Evolutionary conservation across 164 flowering plant species (phyloP).

Genomic region (Platanus orientalis): DNA sequence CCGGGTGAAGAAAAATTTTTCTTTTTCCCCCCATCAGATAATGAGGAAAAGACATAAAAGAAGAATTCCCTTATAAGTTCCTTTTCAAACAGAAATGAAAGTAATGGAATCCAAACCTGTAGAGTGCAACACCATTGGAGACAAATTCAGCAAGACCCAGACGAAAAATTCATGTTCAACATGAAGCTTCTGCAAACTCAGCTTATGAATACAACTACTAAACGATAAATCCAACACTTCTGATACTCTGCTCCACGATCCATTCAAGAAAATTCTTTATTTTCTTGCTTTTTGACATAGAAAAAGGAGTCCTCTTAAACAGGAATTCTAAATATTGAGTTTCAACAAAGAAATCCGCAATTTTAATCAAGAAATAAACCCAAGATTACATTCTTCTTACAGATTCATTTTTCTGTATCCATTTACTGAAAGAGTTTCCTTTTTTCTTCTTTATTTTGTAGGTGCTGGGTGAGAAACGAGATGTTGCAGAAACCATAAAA

Average conservation of each 20-base stretch:
- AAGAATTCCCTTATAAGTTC: neutral
- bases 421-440: neutral
- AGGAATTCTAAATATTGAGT: neutral
- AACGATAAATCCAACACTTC: neutral
- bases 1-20: neutral
- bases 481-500: neutral
- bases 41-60: neutral
- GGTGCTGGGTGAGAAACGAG: neutral
- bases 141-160: constrained; percentile 11
- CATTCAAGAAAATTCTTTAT: neutral
- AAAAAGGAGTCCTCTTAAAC: neutral
- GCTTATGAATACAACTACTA: too few species aligned
- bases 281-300: neutral
- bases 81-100: constrained; percentile 4
- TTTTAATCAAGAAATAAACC: neutral
- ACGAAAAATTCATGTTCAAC: neutral
- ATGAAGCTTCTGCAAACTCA: constrained; percentile 1
- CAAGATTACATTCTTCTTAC: constrained; percentile 5
- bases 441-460: neutral
- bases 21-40: neutral
- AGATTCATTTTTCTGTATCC: neutral
- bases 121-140: too few species aligned
- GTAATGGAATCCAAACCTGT: constrained; percentile 8
- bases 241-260: constrained; percentile 5
- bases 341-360: neutral